A percentile compares a stretch with the other conserved stretches of the same genome.
Conservation (phyloP, 768 basidiomycete genomes). For the Hypsizygus marmoreus region DNA sequence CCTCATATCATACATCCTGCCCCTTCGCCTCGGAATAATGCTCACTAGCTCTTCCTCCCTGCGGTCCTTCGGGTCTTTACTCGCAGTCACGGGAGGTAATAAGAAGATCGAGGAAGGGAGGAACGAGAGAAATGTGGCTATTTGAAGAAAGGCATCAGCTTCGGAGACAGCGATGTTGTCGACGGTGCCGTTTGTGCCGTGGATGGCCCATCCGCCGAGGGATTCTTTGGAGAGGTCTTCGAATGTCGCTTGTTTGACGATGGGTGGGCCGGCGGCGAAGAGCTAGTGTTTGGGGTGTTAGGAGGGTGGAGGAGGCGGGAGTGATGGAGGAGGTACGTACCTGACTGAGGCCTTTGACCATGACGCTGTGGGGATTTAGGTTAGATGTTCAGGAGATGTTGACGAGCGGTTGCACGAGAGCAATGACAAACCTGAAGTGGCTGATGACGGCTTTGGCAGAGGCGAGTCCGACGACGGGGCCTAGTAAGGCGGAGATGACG, state of each 20-base stretch:
- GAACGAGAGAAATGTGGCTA: constrained; percentile 37
- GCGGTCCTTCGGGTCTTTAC: constrained; percentile 27
- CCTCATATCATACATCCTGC: constrained; percentile 38
- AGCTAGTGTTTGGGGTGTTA: background rate
- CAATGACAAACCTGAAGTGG: constrained; percentile 34
- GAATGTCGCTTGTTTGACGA: constrained; percentile 19
- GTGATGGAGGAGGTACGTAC: constrained; percentile 3
- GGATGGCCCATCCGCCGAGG: constrained; percentile 39
- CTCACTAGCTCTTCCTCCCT: constrained; percentile 35
- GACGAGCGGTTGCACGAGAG: background rate
- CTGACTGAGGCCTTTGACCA: constrained; percentile 42
- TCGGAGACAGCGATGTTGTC: constrained; percentile 40
- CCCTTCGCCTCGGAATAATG: constrained; percentile 37
- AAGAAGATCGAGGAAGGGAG: constrained; percentile 42
- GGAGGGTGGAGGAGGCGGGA: background rate
- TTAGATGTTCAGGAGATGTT: background rate
- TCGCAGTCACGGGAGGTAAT: constrained; percentile 28
- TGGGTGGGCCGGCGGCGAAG: constrained; percentile 16
- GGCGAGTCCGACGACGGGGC: constrained; percentile 43
- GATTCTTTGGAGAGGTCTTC: constrained; percentile 21
- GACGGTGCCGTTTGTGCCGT: constrained; percentile 37
- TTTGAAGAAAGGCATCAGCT: constrained; percentile 36
- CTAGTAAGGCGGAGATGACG: constrained; percentile 38
- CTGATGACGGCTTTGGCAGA: constrained; percentile 39
- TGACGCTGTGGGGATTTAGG: constrained; percentile 26